Conservation (phyloP, 768 basidiomycete species). For the Sarcomyxa edulis region DNA sequence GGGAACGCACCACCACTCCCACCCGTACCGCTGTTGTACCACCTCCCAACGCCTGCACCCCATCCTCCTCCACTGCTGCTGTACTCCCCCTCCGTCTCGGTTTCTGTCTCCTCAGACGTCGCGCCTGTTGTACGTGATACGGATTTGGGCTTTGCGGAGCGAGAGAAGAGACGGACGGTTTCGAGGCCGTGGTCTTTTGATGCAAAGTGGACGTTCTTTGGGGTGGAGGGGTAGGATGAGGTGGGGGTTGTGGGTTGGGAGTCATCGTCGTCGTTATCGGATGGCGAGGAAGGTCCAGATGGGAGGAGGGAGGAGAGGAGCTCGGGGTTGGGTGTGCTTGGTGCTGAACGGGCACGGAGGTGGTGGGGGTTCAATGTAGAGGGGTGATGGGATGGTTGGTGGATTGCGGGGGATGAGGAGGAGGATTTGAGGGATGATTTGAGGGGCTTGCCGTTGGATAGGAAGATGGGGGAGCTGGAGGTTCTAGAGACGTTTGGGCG, state of each 20-base stretch:
- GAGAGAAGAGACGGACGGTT: conserved; percentile 57
- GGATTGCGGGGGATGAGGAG: conserved; percentile 43
- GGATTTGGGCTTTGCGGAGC: conserved; percentile 65
- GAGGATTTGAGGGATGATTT: conserved; percentile 77
- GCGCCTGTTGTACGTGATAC: conserved; percentile 21
- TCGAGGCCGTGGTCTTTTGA: conserved; percentile 56
- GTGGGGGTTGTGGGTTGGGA: conserved; percentile 1
- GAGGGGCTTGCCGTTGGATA: conserved; percentile 80
- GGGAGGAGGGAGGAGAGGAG: conserved; percentile 11
- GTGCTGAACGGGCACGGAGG: conserved; percentile 46
- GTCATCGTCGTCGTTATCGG: conserved; percentile 4
- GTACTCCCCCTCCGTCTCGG: conserved; percentile 35
- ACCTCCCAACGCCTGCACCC: neutral
- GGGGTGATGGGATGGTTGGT: conserved; percentile 19
- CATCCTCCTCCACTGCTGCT: conserved; percentile 5
- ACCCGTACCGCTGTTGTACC: neutral
- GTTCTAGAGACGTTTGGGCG: conserved; percentile 31
- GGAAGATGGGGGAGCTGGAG: conserved; percentile 37
- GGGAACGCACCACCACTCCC: conserved; percentile 16
- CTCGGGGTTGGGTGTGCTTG: conserved; percentile 41
- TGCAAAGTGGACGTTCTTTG: conserved; percentile 90
- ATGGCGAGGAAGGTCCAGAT: conserved; percentile 22
- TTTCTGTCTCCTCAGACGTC: conserved; percentile 45
- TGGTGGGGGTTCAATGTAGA: conserved; percentile 17
- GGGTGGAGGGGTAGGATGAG: conserved; percentile 23